These are phyloP conservation scores for Diphasiastrum complanatum DNA, from an alignment of 83 land plant species.

Conservation along the genomic window DNA sequence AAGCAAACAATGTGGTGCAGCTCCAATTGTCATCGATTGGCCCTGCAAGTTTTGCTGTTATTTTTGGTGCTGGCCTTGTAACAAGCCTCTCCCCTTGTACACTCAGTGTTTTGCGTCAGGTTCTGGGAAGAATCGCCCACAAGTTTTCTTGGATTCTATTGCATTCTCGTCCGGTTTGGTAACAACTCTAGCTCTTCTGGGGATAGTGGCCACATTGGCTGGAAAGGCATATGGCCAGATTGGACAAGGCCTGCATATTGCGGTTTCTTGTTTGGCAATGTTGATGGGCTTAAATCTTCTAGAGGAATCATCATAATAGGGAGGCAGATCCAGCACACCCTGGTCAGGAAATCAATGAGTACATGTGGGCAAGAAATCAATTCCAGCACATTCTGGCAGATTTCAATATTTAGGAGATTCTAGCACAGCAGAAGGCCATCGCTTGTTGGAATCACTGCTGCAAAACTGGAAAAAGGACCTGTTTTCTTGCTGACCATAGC, in stretches of 20 bases:
- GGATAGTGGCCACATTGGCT: slow-evolving; percentile 9
- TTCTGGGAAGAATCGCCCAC: slow-evolving; percentile 67
- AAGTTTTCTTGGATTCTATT: no score
- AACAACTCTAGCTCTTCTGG: slow-evolving; percentile 10
- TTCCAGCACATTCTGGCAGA: no score
- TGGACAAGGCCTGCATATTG: slow-evolving; percentile 12
- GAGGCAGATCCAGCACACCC: no score
- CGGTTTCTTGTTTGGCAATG: slow-evolving; percentile 11
- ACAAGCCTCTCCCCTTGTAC: slow-evolving; percentile 99
- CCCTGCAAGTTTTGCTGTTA: slow-evolving; percentile 74
- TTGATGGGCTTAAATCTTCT: slow-evolving; percentile 15
- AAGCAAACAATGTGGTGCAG: slow-evolving; percentile 88
- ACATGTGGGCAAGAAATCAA: no score
- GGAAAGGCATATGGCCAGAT: slow-evolving; percentile 13
- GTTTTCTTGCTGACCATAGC: no score
- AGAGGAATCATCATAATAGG: no score
- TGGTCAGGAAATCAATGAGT: no score
- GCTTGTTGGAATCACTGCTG: no score
- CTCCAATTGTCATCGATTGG: slow-evolving; percentile 69
- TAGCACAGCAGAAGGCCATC: no score
- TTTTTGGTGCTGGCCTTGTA: slow-evolving; percentile 96
- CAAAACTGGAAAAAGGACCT: no score
- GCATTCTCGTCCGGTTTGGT: no score
- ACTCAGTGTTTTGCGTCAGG: slow-evolving; percentile 92
- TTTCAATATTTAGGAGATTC: no score